These are phyloP conservation scores for Volvox carteri DNA, from an alignment of 163 green algal species.

Conservation along the genomic window DNA sequence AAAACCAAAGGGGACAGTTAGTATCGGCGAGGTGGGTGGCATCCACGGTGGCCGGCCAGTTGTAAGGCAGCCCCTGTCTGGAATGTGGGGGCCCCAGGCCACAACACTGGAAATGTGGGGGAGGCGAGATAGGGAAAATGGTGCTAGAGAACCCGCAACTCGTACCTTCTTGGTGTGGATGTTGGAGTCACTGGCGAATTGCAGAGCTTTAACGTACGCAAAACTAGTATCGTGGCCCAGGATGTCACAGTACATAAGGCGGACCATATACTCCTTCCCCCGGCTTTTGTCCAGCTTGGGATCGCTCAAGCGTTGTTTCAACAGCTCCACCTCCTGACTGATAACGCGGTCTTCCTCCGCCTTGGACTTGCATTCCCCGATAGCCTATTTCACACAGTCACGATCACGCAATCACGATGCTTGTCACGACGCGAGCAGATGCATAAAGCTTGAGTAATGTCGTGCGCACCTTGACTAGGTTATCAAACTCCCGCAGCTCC, in stretches of 20 bases:
- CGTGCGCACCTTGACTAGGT: constrained; percentile 78
- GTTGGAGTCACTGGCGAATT: constrained; percentile 80
- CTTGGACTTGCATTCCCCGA: constrained; percentile 96
- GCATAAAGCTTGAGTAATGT: background rate
- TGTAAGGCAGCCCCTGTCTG: too few species aligned
- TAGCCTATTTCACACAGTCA: constrained; percentile 60
- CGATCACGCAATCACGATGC: background rate
- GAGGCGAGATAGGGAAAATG: background rate
- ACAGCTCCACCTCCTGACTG: constrained; percentile 68
- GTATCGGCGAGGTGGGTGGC: background rate
- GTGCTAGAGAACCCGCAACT: background rate
- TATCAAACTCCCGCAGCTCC: constrained; percentile 82
- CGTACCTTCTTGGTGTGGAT: constrained; percentile 91
- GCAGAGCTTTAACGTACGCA: constrained; percentile 93
- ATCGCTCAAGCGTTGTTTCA: constrained; percentile 79
- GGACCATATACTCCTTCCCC: constrained; percentile 79
- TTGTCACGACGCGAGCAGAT: too few species aligned
- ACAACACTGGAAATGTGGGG: too few species aligned
- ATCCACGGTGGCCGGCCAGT: background rate
- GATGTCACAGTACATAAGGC: constrained; percentile 97
- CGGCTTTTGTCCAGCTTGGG: constrained; percentile 84
- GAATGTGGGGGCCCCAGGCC: too few species aligned
- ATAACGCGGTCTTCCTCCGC: constrained; percentile 96
- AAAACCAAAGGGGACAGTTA: background rate
- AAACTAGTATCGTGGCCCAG: constrained; percentile 96